Percentiles rank a stretch among this genome's conserved stretches.
These are phyloP conservation scores for Nitzschia sp. DNA, from an alignment of 108 stramenopile species.

Conservation along the genomic window DNA sequence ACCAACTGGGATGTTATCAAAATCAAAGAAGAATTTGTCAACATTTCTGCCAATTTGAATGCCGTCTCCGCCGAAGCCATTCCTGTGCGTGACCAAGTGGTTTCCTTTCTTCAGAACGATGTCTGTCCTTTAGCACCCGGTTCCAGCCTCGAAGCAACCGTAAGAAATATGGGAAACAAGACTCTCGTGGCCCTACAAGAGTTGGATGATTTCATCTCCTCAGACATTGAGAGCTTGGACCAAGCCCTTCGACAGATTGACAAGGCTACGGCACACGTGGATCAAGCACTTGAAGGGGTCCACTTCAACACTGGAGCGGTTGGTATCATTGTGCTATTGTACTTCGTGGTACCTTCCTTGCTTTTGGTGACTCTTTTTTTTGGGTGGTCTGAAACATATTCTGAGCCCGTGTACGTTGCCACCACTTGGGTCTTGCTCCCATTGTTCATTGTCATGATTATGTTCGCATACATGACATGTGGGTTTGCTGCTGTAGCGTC, in stretches of 20 bases:
- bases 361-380: conserved; percentile 33
- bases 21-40: conserved; percentile 16
- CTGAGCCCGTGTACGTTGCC: conserved; percentile 10
- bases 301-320: conserved; percentile 17
- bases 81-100: conserved; percentile 31
- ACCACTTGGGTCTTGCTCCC: conserved; percentile 36
- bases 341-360: conserved; percentile 30
- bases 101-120: conserved; percentile 30
- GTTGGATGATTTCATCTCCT: conserved; percentile 27
- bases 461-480: conserved; percentile 11
- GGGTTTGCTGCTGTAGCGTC: conserved; percentile 9
- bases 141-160: background rate
- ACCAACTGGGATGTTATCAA: conserved; percentile 32
- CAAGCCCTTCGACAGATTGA: conserved; percentile 8
- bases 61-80: conserved; percentile 20
- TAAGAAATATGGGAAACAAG: conserved; percentile 13
- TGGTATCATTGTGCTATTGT: conserved; percentile 29
- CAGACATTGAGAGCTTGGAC: conserved; percentile 16
- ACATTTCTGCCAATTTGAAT: conserved; percentile 22
- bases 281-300: background rate
- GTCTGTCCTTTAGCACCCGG: conserved; percentile 32
- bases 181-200: conserved; percentile 23
- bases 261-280: conserved; percentile 4
- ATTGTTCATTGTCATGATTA: conserved; percentile 29
- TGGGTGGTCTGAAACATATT: conserved; percentile 33